Base-by-base conservation (phyloP, 192 early-diverging fungal species). In the Podila epicladia region DNA sequence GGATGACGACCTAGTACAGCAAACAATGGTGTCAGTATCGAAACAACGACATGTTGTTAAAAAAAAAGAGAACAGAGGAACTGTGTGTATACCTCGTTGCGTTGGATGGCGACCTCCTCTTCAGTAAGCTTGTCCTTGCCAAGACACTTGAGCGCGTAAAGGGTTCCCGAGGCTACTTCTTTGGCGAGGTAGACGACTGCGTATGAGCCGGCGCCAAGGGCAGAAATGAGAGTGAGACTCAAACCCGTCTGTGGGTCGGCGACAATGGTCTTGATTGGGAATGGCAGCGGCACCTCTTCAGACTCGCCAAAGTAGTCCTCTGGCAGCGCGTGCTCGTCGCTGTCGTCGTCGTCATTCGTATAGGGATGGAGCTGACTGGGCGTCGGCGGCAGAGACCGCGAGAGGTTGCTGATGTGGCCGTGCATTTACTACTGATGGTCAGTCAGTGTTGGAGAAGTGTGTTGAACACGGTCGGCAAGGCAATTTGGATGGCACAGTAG, bases 161-260 rank as follows among this genome's bases (percentile, higher is more conserved):
- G 82, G 35, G 75, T 82, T 1, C 86, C 85, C 48, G 89, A 87
- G 35, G 84, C 82, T 63, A 79, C 85, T 64, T 89, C 84, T 75
- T 83, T 90, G 53, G 87, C 93, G 63, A 91, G 83, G 71, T 93
- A 94, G n/a, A 94, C 93, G 13, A 93, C 87, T 12, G 92, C 93
- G 61, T 94, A 94, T 8, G 91, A 91, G 41, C 93, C 93, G 66
- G 87, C 87, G 67, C 93, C 93, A 32, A 94, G 83, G 51, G 92
- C 82, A 28, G 79, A 79, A n/a, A 85, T 69, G 15, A 87, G 79
- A 5, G 66, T 71, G 19, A 85, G 64, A 37, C 79, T 73, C 22
- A 85, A 74, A 26, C 71, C 67, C 1, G 79, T 82, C 24, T 72
- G 73, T 1, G 74, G 71, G 62, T 85, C 83, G 19, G 83, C 74